Evolutionary conservation across 2,329 filamentous ascomycete species (phyloP).

Genomic region (Hypoxylon sp.): DNA sequence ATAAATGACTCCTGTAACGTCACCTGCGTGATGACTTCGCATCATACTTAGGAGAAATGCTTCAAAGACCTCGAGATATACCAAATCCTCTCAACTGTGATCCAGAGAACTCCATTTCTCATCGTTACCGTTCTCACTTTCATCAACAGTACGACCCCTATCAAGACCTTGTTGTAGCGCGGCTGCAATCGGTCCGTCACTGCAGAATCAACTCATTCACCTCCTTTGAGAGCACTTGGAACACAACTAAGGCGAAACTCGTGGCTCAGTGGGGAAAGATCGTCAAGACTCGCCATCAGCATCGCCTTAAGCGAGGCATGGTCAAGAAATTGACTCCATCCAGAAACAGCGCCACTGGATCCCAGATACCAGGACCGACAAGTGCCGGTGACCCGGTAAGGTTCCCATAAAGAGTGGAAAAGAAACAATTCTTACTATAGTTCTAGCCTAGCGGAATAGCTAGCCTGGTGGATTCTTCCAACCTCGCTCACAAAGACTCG

Average conservation of each 20-base stretch:
- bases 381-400: conserved; percentile 39
- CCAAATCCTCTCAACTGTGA: conserved; percentile 31
- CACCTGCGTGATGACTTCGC: conserved; percentile 49
- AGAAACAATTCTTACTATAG: conserved; percentile 36
- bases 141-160: conserved; percentile 27
- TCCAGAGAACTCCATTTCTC: conserved; percentile 24
- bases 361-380: conserved; percentile 34
- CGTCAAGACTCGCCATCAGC: conserved; percentile 38
- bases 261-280: conserved; percentile 48
- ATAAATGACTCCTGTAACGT: conserved; percentile 32
- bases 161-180: conserved; percentile 27
- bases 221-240: conserved; percentile 42
- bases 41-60: conserved; percentile 50
- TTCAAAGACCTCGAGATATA: conserved; percentile 50
- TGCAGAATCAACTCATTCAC: conserved; percentile 39
- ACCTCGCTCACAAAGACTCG: conserved; percentile 16
- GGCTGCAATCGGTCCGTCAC: conserved; percentile 30
- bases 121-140: conserved; percentile 11
- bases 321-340: conserved; percentile 47
- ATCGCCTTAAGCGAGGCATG: conserved; percentile 50
- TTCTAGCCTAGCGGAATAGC: conserved; percentile 34
- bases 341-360: conserved; percentile 34
- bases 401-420: conserved; percentile 13
- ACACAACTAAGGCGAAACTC: conserved; percentile 43
- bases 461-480: conserved; percentile 12